These are phyloP conservation scores for Polytrichum formosum DNA, from an alignment of 225 moss, liverwort and hornwort genomes.

Conservation along the genomic window DNA sequence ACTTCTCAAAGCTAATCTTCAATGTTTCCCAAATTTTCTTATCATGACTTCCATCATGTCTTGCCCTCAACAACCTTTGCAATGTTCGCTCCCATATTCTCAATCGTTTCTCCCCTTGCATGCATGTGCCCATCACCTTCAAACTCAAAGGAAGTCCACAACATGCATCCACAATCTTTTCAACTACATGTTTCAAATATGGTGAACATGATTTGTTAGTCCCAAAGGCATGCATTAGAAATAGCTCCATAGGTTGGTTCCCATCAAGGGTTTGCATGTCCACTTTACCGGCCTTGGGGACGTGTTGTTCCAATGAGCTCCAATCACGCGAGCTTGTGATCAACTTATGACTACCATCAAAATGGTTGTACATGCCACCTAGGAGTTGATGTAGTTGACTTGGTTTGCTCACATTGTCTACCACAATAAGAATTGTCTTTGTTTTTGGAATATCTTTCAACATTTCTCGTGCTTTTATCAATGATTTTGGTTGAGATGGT, in stretches of 20 bases:
- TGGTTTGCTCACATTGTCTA: neutral
- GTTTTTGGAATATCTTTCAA: neutral
- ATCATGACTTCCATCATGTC: conserved; percentile 5
- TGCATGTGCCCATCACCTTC: neutral
- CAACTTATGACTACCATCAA: neutral
- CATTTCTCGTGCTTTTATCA: neutral
- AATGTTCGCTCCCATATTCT: conserved; percentile 10
- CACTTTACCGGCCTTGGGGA: neutral
- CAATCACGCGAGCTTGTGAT: conserved; percentile 1
- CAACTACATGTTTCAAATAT: neutral
- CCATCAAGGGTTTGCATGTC: conserved; percentile 8
- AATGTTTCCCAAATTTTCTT: conserved; percentile 3
- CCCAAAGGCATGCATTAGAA: conserved; percentile 4
- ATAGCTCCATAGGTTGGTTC: conserved; percentile 1
- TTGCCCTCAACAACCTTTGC: neutral
- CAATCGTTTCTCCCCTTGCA: neutral
- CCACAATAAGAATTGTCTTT: neutral
- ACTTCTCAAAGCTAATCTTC: conserved; percentile 2
- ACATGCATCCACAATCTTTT: conserved; percentile 9
- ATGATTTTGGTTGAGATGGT: neutral
- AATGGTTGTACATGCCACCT: neutral
- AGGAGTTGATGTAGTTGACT: conserved; percentile 5
- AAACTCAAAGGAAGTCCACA: conserved; percentile 12
- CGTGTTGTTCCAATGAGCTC: neutral
- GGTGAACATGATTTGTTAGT: neutral